Base-by-base conservation (phyloP, 331 rosid species). In the Quercus tomentella region DNA sequence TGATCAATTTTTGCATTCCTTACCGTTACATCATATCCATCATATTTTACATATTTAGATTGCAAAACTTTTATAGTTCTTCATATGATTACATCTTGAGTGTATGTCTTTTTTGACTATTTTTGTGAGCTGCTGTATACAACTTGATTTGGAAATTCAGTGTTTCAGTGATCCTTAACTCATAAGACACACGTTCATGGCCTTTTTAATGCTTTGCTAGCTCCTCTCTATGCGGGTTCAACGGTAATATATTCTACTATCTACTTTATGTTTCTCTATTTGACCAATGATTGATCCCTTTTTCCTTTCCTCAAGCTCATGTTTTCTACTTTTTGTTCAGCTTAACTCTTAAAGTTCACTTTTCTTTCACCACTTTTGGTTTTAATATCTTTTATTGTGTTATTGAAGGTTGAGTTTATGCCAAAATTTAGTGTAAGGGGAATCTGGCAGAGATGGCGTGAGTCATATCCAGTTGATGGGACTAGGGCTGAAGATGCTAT, bases 21-120 rank as follows among this genome's bases (percentile, higher is more conserved):
- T 95, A 65, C 97, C 98, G 4, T 88, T 92, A 52, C 97, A 95
- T 86, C 98, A 95, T 95, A 95, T 95, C 98, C 97, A 2, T 79
- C 77, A 66, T 83, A 69, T 31, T 84, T 83, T 21, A n/a, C 58
- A 25, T 43, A 23, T 86, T 37, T 54, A 72, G 65, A 63, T 58
- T 21, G 15, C 4, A 63, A 57, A 76, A 77, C 15, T 61, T 70
- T 62, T 11, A 55, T 61, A 21, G 66, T 60, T 43, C 60, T 67
- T 70, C 72, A 63, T 70, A 18, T 30, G 30, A 63, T 67, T 58
- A 74, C 58, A 21, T 18, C 33, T 25, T 45, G 31, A 71, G 78
- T 21, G 52, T 71, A 52, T 77, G 71, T 54, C 45, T 76, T 80
- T 25, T 2, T 4, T 73, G 62, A 70, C 71, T 43, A 66, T 60